Conservation (phyloP, 2,329 filamentous ascomycete species). For the Nakataea oryzae region DNA sequence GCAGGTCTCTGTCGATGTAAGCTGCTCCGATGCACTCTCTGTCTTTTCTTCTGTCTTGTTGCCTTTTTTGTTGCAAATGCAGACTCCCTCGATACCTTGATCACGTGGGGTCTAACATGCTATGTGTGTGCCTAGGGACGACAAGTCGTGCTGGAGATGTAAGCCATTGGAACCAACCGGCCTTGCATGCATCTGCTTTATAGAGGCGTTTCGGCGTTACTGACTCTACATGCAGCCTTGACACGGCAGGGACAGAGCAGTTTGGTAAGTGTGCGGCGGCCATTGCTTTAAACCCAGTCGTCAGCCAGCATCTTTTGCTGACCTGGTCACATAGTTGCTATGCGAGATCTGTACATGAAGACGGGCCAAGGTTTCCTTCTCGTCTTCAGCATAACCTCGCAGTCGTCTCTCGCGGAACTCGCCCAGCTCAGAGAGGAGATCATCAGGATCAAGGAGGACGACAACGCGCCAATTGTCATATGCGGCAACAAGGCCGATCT, state of each 20-base stretch:
- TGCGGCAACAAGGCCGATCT: slow-evolving; percentile 89
- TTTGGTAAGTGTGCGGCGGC: slow-evolving; percentile 62
- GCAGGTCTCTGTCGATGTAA: slow-evolving; percentile 72
- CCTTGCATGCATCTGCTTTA: no score
- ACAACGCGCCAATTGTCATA: slow-evolving; percentile 76
- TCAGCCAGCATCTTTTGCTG: neutral
- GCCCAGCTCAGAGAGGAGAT: slow-evolving; percentile 79
- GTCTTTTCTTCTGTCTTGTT: neutral
- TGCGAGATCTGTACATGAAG: slow-evolving; percentile 85
- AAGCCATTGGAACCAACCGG: slow-evolving; percentile 24
- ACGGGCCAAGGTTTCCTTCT: slow-evolving; percentile 85
- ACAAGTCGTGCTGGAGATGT: slow-evolving; percentile 86
- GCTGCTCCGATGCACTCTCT: slow-evolving; percentile 24
- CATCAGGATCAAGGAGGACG: slow-evolving; percentile 81
- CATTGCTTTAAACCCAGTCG: no score
- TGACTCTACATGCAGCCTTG: slow-evolving; percentile 46
- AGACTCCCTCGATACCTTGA: neutral
- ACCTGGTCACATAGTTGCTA: slow-evolving; percentile 35
- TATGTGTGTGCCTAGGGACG: slow-evolving; percentile 50
- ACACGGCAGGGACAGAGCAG: slow-evolving; percentile 86
- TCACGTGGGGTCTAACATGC: slow-evolving; percentile 19
- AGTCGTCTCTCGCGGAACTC: slow-evolving; percentile 73
- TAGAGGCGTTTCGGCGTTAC: no score
- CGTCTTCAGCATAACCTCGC: slow-evolving; percentile 84
- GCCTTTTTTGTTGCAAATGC: neutral